Base-by-base conservation (phyloP, 345 rosid species). In the Lumnitzera racemosa region DNA sequence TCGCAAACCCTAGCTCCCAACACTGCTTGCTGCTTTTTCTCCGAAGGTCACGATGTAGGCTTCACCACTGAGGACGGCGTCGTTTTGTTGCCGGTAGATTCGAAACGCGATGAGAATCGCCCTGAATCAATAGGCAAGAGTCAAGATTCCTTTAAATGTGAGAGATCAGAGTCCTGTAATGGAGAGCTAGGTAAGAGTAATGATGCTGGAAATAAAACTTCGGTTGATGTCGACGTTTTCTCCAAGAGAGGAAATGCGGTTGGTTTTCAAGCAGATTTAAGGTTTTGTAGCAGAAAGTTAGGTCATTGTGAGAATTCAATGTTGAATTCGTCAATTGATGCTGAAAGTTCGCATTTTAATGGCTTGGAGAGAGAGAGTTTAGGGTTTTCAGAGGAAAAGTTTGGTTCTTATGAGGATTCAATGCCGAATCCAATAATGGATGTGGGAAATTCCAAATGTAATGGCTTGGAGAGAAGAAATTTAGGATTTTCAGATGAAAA, bases 11-110 rank as follows among this genome's bases (percentile, higher is more conserved):
- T 71, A 12, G 52, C 74, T 13, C 24, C 74, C 54, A 68, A 68
- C 53, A 64, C 84, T 43, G 80, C 74, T 51, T 89, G 91, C 73
- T 75, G 60, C 56, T 41, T 87, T 67, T 67, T 55, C 76, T 20
- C 65, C 23, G 80, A 78, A 53, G 84, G 72, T 8, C 11, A 65
- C 58, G 58, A 62, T 25, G 59, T 73, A 20, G 68, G 80, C 29
- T 91, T 88, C 76, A 36, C 53, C 57, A 70, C 91, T 58, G 74
- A 77, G 0, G 58, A 68, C 64, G 89, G 80, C 46, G 59, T 67
- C 55, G 46, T 74, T 56, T 72, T 89, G 53, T 78, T 74, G 20
- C 62, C 74, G 1, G 51, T 78, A 57, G 62, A 46, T 16, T 15
- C 57, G 1, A 16, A 0, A 47, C 12, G 25, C 61, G 24, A 27